Percentiles rank a stretch among this genome's conserved stretches.
These are phyloP conservation scores for Saraca asoca DNA, from an alignment of 331 rosid species.

Conservation along the genomic window DNA sequence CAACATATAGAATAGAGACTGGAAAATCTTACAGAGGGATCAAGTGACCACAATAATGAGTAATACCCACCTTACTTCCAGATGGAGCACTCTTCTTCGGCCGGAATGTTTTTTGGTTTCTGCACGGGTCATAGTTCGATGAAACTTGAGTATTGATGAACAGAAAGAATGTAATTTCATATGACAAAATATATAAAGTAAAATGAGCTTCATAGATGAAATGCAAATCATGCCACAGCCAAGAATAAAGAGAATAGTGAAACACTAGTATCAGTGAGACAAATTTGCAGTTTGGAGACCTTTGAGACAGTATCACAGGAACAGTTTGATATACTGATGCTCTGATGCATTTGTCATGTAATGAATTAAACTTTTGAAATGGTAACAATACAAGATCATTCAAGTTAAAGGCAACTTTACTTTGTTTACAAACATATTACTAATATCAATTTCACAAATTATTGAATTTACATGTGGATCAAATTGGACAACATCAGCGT, in stretches of 20 bases:
- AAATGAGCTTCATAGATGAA: neutral
- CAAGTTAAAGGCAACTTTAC: constrained; percentile 20
- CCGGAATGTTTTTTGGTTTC: constrained; percentile 80
- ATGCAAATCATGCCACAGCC: neutral
- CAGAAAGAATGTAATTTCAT: neutral
- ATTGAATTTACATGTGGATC: too few relatives aligned
- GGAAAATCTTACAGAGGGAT: neutral
- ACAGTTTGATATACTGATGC: too few relatives aligned
- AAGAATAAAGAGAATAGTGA: too few relatives aligned
- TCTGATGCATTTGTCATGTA: too few relatives aligned
- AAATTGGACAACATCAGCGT: too few relatives aligned
- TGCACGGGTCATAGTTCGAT: constrained; percentile 35
- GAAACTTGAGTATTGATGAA: neutral
- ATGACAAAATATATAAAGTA: neutral
- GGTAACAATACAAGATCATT: neutral
- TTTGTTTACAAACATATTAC: neutral
- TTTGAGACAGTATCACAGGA: too few relatives aligned
- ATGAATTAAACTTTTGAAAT: neutral
- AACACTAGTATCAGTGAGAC: neutral
- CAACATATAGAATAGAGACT: constrained; percentile 11
- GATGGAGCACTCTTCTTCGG: constrained; percentile 79
- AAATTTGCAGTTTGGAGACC: constrained; percentile 1
- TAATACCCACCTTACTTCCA: constrained; percentile 62
- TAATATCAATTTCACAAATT: too few relatives aligned
- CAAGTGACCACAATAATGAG: neutral